Percentiles rank a stretch among this genome's conserved stretches.
These are phyloP conservation scores for Haplographium delicatum DNA, from an alignment of 495 filamentous ascomycete genomes.

Conservation along the genomic window DNA sequence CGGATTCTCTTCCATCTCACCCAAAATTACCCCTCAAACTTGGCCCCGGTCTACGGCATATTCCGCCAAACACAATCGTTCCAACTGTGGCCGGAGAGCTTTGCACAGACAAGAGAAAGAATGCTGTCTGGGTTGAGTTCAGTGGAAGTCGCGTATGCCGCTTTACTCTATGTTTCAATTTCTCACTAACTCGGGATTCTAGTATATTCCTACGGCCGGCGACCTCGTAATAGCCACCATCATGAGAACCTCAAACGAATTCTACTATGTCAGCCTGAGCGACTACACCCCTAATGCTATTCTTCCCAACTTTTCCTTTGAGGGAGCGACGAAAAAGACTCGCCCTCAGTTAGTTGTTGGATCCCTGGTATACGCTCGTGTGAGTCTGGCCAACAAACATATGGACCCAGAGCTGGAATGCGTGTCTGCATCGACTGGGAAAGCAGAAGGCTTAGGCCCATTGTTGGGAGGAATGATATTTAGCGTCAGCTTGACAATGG, in stretches of 20 bases:
- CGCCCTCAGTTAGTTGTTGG: slow-evolving; percentile 69
- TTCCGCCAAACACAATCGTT: slow-evolving; percentile 62
- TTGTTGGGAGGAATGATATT: slow-evolving; percentile 85
- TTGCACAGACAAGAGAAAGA: slow-evolving; percentile 68
- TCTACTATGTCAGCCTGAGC: slow-evolving; percentile 58
- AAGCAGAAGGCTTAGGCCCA: slow-evolving; percentile 82
- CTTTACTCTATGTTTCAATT: not conserved
- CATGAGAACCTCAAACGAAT: slow-evolving; percentile 66
- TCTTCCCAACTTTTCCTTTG: slow-evolving; percentile 84
- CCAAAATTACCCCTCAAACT: slow-evolving; percentile 67
- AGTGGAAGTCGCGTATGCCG: slow-evolving; percentile 57
- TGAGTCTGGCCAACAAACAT: slow-evolving; percentile 67
- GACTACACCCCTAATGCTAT: slow-evolving; percentile 66
- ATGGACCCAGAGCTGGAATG: slow-evolving; percentile 89
- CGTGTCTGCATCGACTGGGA: slow-evolving; percentile 78
- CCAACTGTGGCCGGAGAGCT: slow-evolving; percentile 78
- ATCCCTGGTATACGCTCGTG: slow-evolving; percentile 79
- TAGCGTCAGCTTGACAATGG: slow-evolving; percentile 71
- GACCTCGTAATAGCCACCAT: slow-evolving; percentile 86
- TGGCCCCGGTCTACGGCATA: slow-evolving; percentile 77
- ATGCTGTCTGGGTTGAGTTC: slow-evolving; percentile 72
- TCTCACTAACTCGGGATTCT: slow-evolving; percentile 9
- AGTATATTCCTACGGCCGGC: slow-evolving; percentile 72
- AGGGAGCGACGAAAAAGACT: slow-evolving; percentile 86
- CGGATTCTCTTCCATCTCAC: slow-evolving; percentile 58